Evolutionary conservation across 495 filamentous ascomycete species (phyloP).

Genomic region (Evernia prunastri): DNA sequence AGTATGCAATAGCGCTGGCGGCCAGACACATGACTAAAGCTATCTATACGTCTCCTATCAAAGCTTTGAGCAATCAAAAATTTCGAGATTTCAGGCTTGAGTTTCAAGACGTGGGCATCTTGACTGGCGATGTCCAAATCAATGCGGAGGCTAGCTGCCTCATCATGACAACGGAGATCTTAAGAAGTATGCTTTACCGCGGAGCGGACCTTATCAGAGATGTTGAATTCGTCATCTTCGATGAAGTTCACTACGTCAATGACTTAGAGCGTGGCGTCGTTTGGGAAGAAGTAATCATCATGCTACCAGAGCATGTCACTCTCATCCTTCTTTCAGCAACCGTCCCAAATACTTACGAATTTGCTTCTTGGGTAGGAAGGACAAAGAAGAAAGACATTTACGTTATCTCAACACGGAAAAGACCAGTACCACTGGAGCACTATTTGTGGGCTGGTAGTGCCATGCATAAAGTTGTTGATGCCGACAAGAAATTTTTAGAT

Average conservation of each 20-base stretch:
- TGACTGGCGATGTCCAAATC: constrained; percentile 97
- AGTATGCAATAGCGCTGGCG: constrained; percentile 94
- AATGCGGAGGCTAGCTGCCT: constrained; percentile 95
- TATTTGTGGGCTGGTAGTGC: constrained; percentile 90
- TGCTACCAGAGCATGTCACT: constrained; percentile 95
- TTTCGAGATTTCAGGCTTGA: constrained; percentile 85
- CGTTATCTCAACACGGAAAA: constrained; percentile 93
- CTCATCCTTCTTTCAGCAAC: constrained; percentile 92
- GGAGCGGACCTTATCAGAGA: constrained; percentile 94
- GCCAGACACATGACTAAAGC: constrained; percentile 98
- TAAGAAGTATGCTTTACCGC: constrained; percentile 96
- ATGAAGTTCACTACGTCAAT: constrained; percentile 98
- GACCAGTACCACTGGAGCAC: constrained; percentile 91
- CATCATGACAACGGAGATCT: constrained; percentile 98
- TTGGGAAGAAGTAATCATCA: constrained; percentile 99
- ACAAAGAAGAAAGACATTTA: constrained; percentile 99
- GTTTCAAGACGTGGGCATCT: constrained; percentile 93
- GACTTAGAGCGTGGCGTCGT: constrained; percentile 95
- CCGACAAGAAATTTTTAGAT: constrained; percentile 83
- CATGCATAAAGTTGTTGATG: constrained; percentile 90
- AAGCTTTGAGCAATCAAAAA: constrained; percentile 97
- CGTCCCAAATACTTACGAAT: constrained; percentile 94
- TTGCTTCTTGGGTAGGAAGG: constrained; percentile 95
- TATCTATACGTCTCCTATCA: constrained; percentile 98
- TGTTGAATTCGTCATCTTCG: constrained; percentile 98